Base-by-base conservation (phyloP, 2,329 filamentous ascomycete species). In the Pleoardoris graminearum region DNA sequence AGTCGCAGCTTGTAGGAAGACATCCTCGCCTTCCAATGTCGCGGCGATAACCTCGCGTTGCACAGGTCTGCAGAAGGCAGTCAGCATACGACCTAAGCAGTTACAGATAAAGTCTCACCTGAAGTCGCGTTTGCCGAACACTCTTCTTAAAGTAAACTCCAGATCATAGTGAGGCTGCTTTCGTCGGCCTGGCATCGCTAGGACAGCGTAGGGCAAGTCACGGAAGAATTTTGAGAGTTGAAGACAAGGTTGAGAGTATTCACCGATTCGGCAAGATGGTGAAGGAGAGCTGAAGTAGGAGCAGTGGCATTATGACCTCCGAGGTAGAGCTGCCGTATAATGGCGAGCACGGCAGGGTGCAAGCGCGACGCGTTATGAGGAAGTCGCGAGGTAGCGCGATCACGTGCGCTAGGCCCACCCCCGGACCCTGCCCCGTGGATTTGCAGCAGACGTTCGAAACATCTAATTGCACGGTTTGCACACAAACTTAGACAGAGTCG, bases 1-100 rank as follows among this genome's bases (percentile, higher is more conserved):
- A 3, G 89, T 92, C 49, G 89, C 89, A 41, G 93, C 93, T 74
- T 97, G 93, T 1, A 97, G 82, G 68, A 96, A 97, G 37, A 97
- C 88, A 86, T 97, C 93, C 57, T 92, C 82, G 14, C 90, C 88
- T 50, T 88, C 84, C 7, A 97, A 80, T 2, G 90, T 89, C 7
- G 90, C 89, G 52, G 82, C 80, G 50, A 97, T 93, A 51, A 97
- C 91, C 66, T 97, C 91, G 54, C 90, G 85, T 69, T 97, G 93
- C 32, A 89, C 79, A 10, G 91, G 91, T 62, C 91, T 91, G 30
- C 8, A 55, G 43, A 17, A 17, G 46, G 57, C 3, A 7, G 4
- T 66, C n/a, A 62, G 39, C 39, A 38, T n/a, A 7, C n/a, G 12
- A 21, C 3, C 21, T 5, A 17, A 3, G 6, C 16, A 17, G 10